Base-by-base conservation (phyloP, 108 stramenopile species). In the Cylindrotheca fusiformis region DNA sequence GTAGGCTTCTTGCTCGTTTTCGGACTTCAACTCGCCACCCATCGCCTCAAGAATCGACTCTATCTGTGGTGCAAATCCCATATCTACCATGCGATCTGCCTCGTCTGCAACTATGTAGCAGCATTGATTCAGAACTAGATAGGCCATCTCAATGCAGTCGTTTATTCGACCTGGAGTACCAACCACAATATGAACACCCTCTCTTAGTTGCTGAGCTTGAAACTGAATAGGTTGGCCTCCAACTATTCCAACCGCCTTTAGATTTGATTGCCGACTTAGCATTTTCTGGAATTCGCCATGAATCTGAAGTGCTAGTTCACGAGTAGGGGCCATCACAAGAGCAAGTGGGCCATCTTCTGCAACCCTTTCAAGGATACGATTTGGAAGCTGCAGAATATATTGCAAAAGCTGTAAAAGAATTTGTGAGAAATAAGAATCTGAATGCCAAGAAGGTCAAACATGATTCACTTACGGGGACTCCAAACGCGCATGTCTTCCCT, bases 111-210 rank as follows among this genome's bases (percentile, higher is more conserved):
- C 93, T 32, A 97, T 78, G 71, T 97, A 99, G 53, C 79, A 84
- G 62, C 96, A 97, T 73, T 98, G 97, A 80, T 97, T 96, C 54
- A 99, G 74, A 6, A 98, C 96, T 64, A 99, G 56, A 69, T 96
- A 98, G 18, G 84, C 80, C 80, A 83, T 86, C 58, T 98, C 95
- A 26, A 99, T 66, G 67, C 95, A 96, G 54, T 99, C 98, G 41
- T 96, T 85, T 33, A 99, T 82, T n/a, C 98, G 89, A 1, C 98
- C 98, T 0, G 98, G 98, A 0, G 98, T 98, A 10, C 95, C 98
- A 12, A 99, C 94, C 27, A 99, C 87, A 48, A 99, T 81, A 55
- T 99, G 95, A 5, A 94, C 93, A 12, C 98, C 98, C 33, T 85
- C 66, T 24, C 97, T 78, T 22, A 99, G 63, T 65, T 79, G 67